phyloP scores from a whole-genome alignment of 2,329 filamentous ascomycete species.

The Colletotrichum camelliae region DNA sequence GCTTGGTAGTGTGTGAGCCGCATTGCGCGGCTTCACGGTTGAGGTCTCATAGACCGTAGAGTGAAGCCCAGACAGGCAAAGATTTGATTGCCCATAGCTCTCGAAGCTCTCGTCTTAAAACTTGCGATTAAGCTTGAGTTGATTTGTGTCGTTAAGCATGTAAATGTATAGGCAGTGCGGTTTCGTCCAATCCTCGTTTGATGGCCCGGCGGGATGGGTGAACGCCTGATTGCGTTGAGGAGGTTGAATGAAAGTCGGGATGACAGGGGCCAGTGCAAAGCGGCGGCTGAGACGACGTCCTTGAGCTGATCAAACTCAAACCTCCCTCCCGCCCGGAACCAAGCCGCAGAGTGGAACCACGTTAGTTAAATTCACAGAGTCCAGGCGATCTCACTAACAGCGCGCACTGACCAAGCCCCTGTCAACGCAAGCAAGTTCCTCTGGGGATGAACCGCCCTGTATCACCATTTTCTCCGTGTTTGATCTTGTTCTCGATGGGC shows the following conservation, averaged over 20 bases:
- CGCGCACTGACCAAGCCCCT: not conserved
- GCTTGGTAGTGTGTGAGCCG: not conserved
- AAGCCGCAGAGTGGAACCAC: not conserved
- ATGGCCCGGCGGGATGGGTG: not conserved
- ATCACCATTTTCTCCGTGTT: conserved; percentile 19
- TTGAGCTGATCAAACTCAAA: conserved; percentile 27
- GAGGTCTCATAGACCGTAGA: not conserved
- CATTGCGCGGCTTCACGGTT: not conserved
- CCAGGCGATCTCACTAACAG: not conserved
- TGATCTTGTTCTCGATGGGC: not conserved
- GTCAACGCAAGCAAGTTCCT: not conserved
- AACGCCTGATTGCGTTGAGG: not conserved
- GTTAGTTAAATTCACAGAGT: not conserved
- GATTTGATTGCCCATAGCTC: not conserved
- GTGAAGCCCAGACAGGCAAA: not conserved
- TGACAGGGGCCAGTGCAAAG: conserved; percentile 7
- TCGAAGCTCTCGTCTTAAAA: not conserved
- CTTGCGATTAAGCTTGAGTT: not conserved
- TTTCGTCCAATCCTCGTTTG: conserved; percentile 3
- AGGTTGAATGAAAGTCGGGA: not conserved
- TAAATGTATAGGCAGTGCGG: not conserved
- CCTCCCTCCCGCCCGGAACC: not conserved
- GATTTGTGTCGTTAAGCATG: not conserved
- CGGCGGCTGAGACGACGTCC: conserved; percentile 25
- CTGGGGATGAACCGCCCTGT: conserved; percentile 12